Conservation (phyloP, 2,329 filamentous ascomycete species). For the Hypoxylon sp. region DNA sequence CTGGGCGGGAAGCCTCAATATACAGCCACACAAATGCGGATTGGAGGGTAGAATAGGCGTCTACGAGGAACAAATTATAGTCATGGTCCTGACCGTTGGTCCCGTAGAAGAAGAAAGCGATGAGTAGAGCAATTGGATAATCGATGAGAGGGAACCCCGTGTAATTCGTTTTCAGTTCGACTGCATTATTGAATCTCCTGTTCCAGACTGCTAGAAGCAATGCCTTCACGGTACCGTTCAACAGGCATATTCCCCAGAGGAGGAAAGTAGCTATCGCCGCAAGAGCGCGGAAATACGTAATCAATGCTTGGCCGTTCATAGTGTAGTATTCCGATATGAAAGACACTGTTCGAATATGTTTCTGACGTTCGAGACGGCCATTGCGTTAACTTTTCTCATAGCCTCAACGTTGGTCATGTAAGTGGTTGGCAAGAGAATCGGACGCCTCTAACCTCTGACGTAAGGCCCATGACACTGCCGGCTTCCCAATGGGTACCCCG, state of each 20-base stretch:
- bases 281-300: slow-evolving; percentile 30
- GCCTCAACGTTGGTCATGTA: not conserved
- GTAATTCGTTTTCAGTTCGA: slow-evolving; percentile 46
- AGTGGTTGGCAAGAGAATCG: not conserved
- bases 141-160: slow-evolving; percentile 49
- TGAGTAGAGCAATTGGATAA: slow-evolving; percentile 46
- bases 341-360: not conserved
- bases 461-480: not conserved
- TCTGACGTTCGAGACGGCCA: not conserved
- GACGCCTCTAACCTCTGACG: not conserved
- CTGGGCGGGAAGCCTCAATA: slow-evolving; percentile 45
- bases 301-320: not conserved
- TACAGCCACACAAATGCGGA: slow-evolving; percentile 52
- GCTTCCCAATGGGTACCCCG: not conserved
- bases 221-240: slow-evolving; percentile 48
- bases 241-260: slow-evolving; percentile 47
- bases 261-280: slow-evolving; percentile 34
- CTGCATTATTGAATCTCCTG: slow-evolving; percentile 43
- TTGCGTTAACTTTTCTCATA: not conserved
- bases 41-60: slow-evolving; percentile 49
- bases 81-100: slow-evolving; percentile 48
- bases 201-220: slow-evolving; percentile 45
- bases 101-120: slow-evolving; percentile 51
- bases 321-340: not conserved
- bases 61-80: slow-evolving; percentile 49